phyloP scores from a whole-genome alignment of 257 asterid species.

The Lycium ferocissimum region DNA sequence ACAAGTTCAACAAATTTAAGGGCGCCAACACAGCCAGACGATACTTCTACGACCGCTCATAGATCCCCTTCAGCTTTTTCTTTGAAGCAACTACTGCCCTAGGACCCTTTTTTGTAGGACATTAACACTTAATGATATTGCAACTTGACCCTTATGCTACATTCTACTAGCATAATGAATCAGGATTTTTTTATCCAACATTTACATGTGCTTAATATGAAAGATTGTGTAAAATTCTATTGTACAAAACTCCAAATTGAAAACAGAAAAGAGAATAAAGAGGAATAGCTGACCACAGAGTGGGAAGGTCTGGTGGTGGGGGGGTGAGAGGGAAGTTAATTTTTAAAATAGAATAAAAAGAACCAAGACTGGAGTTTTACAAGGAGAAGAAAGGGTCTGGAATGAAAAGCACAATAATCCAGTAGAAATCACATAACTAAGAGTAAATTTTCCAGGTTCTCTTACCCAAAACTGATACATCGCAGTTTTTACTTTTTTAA shows the following conservation, averaged over 20 bases:
- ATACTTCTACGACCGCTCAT: neutral
- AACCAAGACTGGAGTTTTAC: neutral
- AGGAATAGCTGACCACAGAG: neutral
- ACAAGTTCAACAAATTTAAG: neutral
- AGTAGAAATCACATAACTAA: neutral
- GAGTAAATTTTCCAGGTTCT: neutral
- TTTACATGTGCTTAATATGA: neutral
- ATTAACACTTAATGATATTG: neutral
- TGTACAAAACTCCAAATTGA: neutral
- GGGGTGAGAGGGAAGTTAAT: neutral
- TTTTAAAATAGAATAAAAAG: neutral
- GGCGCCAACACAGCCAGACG: neutral
- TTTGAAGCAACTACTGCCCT: neutral
- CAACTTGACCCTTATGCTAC: neutral
- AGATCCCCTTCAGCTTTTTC: neutral
- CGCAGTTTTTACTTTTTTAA: neutral
- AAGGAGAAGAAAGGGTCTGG: conserved; percentile 21
- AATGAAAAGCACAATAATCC: neutral
- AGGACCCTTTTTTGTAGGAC: neutral
- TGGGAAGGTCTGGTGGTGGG: neutral
- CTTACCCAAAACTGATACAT: neutral
- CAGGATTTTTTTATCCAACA: neutral
- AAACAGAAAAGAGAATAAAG: neutral
- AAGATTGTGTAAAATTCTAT: neutral
- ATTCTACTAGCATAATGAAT: neutral